Conservation (phyloP, 257 asterid species). For the Penstemon eatonii region DNA sequence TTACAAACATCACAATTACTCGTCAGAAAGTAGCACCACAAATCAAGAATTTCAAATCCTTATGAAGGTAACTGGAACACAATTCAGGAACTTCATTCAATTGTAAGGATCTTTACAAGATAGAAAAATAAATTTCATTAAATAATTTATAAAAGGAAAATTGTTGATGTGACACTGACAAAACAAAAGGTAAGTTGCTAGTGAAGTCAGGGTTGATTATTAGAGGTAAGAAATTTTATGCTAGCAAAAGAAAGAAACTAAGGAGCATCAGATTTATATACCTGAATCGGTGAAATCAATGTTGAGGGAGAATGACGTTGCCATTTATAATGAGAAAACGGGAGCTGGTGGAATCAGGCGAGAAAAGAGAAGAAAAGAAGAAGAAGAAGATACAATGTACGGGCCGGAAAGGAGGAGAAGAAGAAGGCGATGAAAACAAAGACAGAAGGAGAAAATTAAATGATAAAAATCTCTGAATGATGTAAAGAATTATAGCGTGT, state of each 20-base stretch:
- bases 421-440: slow-evolving; percentile 39
- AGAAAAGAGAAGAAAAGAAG: slow-evolving; percentile 20
- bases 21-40: slow-evolving; percentile 20
- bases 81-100: slow-evolving; percentile 12
- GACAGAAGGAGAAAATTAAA: slow-evolving; percentile 28
- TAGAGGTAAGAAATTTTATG: slow-evolving; percentile 20
- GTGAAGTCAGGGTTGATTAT: slow-evolving; percentile 10
- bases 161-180: not conserved
- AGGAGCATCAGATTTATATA: slow-evolving; percentile 21
- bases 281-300: slow-evolving; percentile 27
- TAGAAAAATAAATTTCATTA: slow-evolving; percentile 16
- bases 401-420: slow-evolving; percentile 5
- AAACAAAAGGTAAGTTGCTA: not conserved
- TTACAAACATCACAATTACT: slow-evolving; percentile 7
- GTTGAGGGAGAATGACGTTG: slow-evolving; percentile 16
- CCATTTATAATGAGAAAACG: slow-evolving; percentile 29
- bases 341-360: slow-evolving; percentile 25
- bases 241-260: slow-evolving; percentile 15
- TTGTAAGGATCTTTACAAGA: slow-evolving; percentile 23
- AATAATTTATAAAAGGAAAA: slow-evolving; percentile 16
- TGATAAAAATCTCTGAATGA: slow-evolving; percentile 22
- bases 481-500: slow-evolving; percentile 25
- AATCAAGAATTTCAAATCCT: slow-evolving; percentile 27
- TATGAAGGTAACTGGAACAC: slow-evolving; percentile 11
- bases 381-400: slow-evolving; percentile 13